phyloP scores from a whole-genome alignment of 441 rosid genomes.

The Adansonia gregorii region DNA sequence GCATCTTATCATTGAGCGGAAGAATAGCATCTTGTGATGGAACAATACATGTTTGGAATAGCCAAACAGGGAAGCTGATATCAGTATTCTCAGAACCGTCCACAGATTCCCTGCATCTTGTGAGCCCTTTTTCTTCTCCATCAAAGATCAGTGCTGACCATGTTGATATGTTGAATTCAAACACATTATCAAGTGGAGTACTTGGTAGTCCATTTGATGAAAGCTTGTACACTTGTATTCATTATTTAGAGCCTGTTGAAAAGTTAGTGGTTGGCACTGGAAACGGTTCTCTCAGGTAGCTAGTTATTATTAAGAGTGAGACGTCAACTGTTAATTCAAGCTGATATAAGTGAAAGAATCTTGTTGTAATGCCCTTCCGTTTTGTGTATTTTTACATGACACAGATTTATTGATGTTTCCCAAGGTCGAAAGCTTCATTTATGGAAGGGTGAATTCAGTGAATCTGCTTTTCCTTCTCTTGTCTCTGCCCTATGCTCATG shows the following conservation, averaged over 20 bases:
- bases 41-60: conserved; percentile 89
- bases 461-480: conserved; percentile 75
- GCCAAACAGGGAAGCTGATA: conserved; percentile 75
- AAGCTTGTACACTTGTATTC: conserved; percentile 88
- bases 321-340: conserved; percentile 22
- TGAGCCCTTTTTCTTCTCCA: conserved; percentile 45
- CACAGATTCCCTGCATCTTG: conserved; percentile 55
- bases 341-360: conserved; percentile 17
- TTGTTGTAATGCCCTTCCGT: conserved; percentile 23
- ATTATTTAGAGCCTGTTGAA: conserved; percentile 63
- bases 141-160: conserved; percentile 57
- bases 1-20: conserved; percentile 72
- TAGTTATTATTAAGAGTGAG: conserved; percentile 27
- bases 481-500: conserved; percentile 85
- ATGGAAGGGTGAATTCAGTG: conserved; percentile 80
- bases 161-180: conserved; percentile 56
- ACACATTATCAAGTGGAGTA: conserved; percentile 69
- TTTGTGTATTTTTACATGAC: conserved; percentile 12
- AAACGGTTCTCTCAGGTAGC: conserved; percentile 86
- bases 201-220: conserved; percentile 71
- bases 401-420: conserved; percentile 76
- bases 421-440: conserved; percentile 80
- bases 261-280: conserved; percentile 84
- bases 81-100: conserved; percentile 74
- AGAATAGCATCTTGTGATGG: conserved; percentile 96